Evolutionary conservation across 2,329 filamentous ascomycete genomes (phyloP).

Genomic region (Aspergillus transmontanensis): DNA sequence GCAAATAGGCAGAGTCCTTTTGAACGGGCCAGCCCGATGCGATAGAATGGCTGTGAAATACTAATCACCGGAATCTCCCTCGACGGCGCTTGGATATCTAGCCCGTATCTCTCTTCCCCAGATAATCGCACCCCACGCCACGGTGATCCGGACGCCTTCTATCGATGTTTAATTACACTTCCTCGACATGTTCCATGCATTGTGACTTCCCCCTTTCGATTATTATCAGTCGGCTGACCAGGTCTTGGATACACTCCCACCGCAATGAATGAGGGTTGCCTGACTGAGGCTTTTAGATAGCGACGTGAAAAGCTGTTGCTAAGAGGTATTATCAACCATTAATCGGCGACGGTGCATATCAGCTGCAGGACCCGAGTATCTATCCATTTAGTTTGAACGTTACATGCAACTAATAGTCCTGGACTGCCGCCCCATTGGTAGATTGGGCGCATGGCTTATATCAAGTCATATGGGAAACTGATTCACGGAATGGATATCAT

Average conservation of each 20-base stretch:
- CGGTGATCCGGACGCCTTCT: slow-evolving; percentile 15
- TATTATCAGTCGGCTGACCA: slow-evolving; percentile 13
- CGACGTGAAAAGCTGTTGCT: slow-evolving; percentile 22
- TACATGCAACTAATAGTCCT: slow-evolving; percentile 18
- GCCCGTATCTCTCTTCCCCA: slow-evolving; percentile 16
- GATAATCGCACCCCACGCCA: slow-evolving; percentile 25
- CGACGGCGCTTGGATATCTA: too few relatives aligned
- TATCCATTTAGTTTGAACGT: slow-evolving; percentile 12
- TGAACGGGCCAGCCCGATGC: neutral
- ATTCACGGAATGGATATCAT: neutral
- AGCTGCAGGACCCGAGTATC: slow-evolving; percentile 26
- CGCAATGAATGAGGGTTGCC: neutral
- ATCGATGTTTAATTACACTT: neutral
- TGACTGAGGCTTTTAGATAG: slow-evolving; percentile 19
- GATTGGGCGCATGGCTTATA: slow-evolving; percentile 5
- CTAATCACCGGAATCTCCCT: neutral
- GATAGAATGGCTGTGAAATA: neutral
- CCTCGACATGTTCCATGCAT: neutral
- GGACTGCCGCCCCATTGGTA: slow-evolving; percentile 15
- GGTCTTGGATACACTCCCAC: neutral
- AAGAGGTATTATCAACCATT: slow-evolving; percentile 29
- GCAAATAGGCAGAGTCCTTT: neutral
- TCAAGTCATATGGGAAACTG: neutral
- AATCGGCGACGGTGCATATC: slow-evolving; percentile 28
- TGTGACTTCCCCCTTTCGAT: neutral